Conservation (phyloP, 371 early-diverging fungal genomes). For the Gilbertella persicaria region DNA sequence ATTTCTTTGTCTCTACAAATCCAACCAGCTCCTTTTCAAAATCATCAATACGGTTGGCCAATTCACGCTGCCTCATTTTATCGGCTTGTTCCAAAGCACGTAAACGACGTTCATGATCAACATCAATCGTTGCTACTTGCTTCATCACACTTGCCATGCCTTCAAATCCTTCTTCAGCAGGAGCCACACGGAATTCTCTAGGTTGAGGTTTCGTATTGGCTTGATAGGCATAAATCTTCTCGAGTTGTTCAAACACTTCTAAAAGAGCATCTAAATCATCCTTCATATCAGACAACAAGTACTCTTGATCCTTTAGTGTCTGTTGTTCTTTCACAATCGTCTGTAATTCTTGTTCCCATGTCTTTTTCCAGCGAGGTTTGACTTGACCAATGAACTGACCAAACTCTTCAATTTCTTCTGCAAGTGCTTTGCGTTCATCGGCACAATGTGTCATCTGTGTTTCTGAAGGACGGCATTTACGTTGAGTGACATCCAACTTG, state of each 20-base stretch:
- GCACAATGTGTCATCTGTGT: slow-evolving; percentile 61
- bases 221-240: slow-evolving; percentile 68
- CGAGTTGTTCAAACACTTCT: slow-evolving; percentile 66
- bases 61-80: slow-evolving; percentile 69
- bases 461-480: slow-evolving; percentile 71
- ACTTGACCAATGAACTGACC: slow-evolving; percentile 62
- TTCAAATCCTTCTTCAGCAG: slow-evolving; percentile 64
- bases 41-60: slow-evolving; percentile 67
- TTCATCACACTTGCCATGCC: slow-evolving; percentile 65
- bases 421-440: slow-evolving; percentile 59
- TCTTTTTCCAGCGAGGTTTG: slow-evolving; percentile 79
- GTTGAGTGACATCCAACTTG: slow-evolving; percentile 75
- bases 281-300: slow-evolving; percentile 66
- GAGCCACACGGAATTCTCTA: slow-evolving; percentile 60
- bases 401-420: slow-evolving; percentile 57
- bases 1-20: slow-evolving; percentile 64
- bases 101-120: slow-evolving; percentile 70
- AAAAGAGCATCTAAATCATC: slow-evolving; percentile 67
- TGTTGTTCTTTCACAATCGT: slow-evolving; percentile 81
- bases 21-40: slow-evolving; percentile 71
- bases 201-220: slow-evolving; percentile 36
- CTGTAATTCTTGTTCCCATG: slow-evolving; percentile 83
- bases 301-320: slow-evolving; percentile 78
- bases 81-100: slow-evolving; percentile 75
- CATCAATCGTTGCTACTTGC: slow-evolving; percentile 71